Evolutionary conservation across 371 early-diverging fungal genomes (phyloP).

Genomic region (Mucor saturninus): DNA sequence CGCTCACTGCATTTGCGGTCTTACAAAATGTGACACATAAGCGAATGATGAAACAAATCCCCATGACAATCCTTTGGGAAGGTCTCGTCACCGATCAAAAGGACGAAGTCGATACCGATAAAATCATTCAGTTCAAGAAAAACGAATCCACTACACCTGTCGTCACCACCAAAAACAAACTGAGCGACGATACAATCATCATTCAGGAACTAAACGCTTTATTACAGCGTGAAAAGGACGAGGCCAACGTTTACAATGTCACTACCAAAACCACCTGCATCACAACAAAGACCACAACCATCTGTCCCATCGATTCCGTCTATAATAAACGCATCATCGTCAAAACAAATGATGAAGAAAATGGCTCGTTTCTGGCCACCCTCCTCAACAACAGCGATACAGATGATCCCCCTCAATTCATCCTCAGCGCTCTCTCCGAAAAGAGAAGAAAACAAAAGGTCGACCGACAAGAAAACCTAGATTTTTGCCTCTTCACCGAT

Average conservation of each 20-base stretch:
- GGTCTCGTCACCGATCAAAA: conserved; percentile 44
- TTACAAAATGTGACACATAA: conserved; percentile 77
- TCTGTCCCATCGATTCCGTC: conserved; percentile 29
- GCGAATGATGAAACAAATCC: conserved; percentile 48
- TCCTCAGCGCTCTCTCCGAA: conserved; percentile 54
- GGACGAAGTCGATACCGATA: conserved; percentile 15
- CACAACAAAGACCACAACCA: conserved; percentile 41
- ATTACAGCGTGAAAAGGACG: conserved; percentile 1
- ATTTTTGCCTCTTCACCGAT: not conserved
- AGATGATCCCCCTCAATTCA: conserved; percentile 25
- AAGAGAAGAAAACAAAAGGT: conserved; percentile 48
- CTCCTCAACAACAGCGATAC: conserved; percentile 14
- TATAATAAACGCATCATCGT: conserved; percentile 36
- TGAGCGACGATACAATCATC: conserved; percentile 2
- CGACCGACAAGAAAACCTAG: conserved; percentile 34
- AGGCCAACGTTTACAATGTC: conserved; percentile 34
- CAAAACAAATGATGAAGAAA: conserved; percentile 37
- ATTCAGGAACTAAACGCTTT: conserved; percentile 17
- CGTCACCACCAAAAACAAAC: not conserved
- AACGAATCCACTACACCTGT: not conserved
- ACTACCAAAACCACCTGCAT: conserved; percentile 38
- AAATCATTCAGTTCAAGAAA: conserved; percentile 18
- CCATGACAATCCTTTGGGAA: conserved; percentile 47
- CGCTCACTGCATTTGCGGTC: conserved; percentile 79
- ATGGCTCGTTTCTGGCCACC: conserved; percentile 38